Conservation (phyloP, 768 basidiomycete genomes). For the Daedalea quercina region DNA sequence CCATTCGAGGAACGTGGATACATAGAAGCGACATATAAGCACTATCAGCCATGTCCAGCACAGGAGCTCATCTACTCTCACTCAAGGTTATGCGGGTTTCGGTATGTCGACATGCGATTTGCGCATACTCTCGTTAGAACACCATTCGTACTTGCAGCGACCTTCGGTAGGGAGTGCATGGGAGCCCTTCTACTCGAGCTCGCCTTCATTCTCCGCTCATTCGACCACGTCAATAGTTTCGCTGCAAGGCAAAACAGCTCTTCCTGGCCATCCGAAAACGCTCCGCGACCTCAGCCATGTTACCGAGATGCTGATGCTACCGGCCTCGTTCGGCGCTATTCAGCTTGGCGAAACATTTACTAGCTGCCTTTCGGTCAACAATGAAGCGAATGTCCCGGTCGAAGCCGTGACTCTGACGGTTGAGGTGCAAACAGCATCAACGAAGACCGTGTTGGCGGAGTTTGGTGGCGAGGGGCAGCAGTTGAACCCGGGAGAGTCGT, state of each 20-base stretch:
- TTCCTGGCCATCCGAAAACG: constrained; percentile 76
- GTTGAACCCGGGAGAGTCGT: constrained; percentile 49
- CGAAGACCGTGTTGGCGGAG: constrained; percentile 58
- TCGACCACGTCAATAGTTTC: constrained; percentile 75
- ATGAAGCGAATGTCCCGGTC: constrained; percentile 60
- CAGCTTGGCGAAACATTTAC: constrained; percentile 88
- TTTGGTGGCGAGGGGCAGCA: constrained; percentile 46
- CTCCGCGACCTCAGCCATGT: constrained; percentile 76
- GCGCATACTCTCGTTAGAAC: background rate
- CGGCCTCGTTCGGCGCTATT: constrained; percentile 78
- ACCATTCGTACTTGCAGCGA: constrained; percentile 22
- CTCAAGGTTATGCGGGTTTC: constrained; percentile 87
- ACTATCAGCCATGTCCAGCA: constrained; percentile 41
- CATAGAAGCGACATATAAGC: too few relatives aligned
- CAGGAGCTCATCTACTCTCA: constrained; percentile 55
- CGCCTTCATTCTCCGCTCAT: constrained; percentile 74
- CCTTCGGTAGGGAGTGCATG: constrained; percentile 71
- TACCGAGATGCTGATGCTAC: constrained; percentile 74
- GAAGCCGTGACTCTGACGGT: constrained; percentile 60
- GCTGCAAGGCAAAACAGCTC: constrained; percentile 62
- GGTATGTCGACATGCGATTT: constrained; percentile 54
- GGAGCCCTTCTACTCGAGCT: constrained; percentile 85
- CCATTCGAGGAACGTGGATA: too few relatives aligned
- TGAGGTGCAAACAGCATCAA: constrained; percentile 79
- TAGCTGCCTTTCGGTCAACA: constrained; percentile 76